phyloP scores from a whole-genome alignment of 768 basidiomycete genomes.

The Suillus plorans region DNA sequence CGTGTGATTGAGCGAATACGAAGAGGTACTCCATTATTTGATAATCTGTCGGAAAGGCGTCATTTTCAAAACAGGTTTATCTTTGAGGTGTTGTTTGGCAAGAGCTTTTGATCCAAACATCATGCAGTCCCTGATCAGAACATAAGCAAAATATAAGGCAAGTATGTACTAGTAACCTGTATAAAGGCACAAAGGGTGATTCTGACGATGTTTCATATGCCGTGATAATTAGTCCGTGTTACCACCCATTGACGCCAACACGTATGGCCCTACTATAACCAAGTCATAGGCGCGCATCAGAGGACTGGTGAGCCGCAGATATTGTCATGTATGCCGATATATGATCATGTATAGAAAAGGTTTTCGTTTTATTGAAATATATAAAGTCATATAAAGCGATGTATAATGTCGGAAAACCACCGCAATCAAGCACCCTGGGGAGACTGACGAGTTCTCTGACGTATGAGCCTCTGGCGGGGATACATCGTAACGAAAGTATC shows the following conservation, averaged over 20 bases:
- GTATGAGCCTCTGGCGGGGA: background rate
- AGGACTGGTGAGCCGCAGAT: too few species aligned
- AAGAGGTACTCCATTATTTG: slow-evolving; percentile 50
- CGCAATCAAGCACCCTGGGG: too few species aligned
- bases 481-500: background rate
- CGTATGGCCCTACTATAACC: background rate
- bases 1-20: slow-evolving; percentile 78
- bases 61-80: slow-evolving; percentile 5
- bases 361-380: too few species aligned
- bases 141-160: too few species aligned
- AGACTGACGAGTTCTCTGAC: too few species aligned
- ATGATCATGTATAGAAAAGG: too few species aligned
- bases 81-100: slow-evolving; percentile 14
- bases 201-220: background rate
- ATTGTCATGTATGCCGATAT: too few species aligned
- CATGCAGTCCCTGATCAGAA: background rate
- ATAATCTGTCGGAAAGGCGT: background rate
- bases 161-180: too few species aligned
- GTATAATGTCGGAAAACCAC: too few species aligned
- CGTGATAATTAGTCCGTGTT: background rate
- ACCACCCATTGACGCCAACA: background rate
- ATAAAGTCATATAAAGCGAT: too few species aligned
- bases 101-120: slow-evolving; percentile 9
- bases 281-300: background rate
- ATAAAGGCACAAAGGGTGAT: too few species aligned